Base-by-base conservation (phyloP, 352 stramenopile species). In the Globisporangium middletonii region DNA sequence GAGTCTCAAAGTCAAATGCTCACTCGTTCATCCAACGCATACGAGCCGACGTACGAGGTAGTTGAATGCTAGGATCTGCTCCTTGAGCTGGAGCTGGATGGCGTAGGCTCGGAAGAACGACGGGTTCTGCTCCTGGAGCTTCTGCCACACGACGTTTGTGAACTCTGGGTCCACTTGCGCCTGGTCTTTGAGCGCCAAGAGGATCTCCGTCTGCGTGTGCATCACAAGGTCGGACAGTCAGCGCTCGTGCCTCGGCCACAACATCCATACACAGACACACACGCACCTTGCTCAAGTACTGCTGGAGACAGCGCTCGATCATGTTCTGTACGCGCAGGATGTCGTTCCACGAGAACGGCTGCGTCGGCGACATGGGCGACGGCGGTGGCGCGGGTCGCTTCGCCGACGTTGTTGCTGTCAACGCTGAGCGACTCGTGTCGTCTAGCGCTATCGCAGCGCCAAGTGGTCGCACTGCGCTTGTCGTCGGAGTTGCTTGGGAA, bases 51-150 rank as follows among this genome's bases (percentile, higher is more conserved):
- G 46, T 75, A 97, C 88, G 33, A 97, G 68, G 60, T 96, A 97
- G 69, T 97, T 97, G 65, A 96, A 97, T 9, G 86, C 78, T 16
- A 92, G 60, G 57, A 97, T 92, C 62, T 97, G 89, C 50, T 97
- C 89, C 63, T 92, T 92, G 8, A 97, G 74, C 60, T 89, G 77
- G 15, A 97, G 69, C 41, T 92, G 83, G 19, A 94, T 55, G 41
- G 69, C 74, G 62, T 97, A 97, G 1, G 85, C 83, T 12, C 79
- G 71, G 55, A 97, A 97, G 57, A 97, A 97, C 6, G 76, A 78
- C 15, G 84, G 79, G 43, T 97, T 97, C 61, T 96, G 88, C 53
- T 97, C 84, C 58, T 96, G 83, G 7, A 97, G 78, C 57, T 97
- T 97, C 50, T 95, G 83, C 88, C 86, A 97, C 44, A 96, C 88